Base-by-base conservation (phyloP, 2,329 filamentous ascomycete genomes). In the Beauveria scarabaeidicola region DNA sequence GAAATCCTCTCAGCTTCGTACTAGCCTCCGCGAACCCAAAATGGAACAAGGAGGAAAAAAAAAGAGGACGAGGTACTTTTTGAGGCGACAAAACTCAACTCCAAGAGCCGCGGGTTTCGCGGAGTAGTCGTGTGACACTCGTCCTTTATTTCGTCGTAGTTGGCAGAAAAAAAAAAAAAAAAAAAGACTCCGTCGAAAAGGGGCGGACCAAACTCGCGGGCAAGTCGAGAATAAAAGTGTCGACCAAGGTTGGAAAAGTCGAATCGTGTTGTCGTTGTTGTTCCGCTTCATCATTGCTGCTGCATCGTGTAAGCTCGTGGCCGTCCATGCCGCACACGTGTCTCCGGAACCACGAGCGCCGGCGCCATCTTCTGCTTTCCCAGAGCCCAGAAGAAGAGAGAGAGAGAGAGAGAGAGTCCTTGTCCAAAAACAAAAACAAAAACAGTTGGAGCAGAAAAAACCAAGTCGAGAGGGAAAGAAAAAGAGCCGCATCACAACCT, bases 81-180 rank as follows among this genome's bases (percentile, higher is more conserved):
- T 32, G 10, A 32, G 54, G 23, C 1, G 11, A 17, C 5, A 23
- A 29, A 10, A 48, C 55, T 51, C 55, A 51, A 32, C 41, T 56
- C 17, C 10, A 32, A 29, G 11, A 11, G 55, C 19, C 25, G 17
- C 13, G 41, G n/a, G 15, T 51, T 43, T 58, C 55, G 17, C 46
- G 55, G 38, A 58, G 55, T 43, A 36, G 36, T n/a, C 55, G 21
- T n/a, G 47, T 38, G 29, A 48, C 32, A 43, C 55, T 58, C 46
- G 55, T 58, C 55, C 25, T 58, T 58, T 25, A 58, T 58, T 58
- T 44, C 36, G 43, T 46, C 21, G 10, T 46, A 29, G 6, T 17
- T 3, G 17, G 17, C 13, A n/a, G 8, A 21, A 38, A 23, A 23
- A n/a, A 15, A 17, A 47, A n/a, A 19, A 1, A 13, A 36, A 17